phyloP scores from a whole-genome alignment of 1,284 basidiomycete genomes.

The Prillingera fragicola region DNA sequence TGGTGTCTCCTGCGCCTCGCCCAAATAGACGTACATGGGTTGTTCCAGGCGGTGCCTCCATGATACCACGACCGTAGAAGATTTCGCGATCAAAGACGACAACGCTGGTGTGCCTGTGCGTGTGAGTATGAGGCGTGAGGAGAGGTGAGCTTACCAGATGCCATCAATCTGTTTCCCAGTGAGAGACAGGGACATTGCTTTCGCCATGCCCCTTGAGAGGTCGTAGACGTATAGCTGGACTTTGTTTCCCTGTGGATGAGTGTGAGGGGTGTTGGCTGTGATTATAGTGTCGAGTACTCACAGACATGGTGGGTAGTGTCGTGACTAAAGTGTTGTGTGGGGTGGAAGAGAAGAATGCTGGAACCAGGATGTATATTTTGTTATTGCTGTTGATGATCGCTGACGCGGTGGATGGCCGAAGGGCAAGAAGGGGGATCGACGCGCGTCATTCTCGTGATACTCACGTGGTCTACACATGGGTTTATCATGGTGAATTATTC shows the following conservation, averaged over 20 bases:
- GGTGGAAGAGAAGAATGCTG: too few relatives aligned
- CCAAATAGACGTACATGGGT: constrained; percentile 56
- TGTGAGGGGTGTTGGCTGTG: background rate
- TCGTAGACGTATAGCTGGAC: constrained; percentile 86
- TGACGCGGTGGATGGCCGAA: too few relatives aligned
- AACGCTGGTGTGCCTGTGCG: constrained; percentile 63
- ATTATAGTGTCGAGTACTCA: background rate
- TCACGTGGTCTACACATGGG: too few relatives aligned
- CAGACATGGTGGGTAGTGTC: background rate
- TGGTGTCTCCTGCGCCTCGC: too few relatives aligned
- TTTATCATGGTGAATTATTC: too few relatives aligned
- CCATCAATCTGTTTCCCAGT: constrained; percentile 83
- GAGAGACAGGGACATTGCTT: constrained; percentile 65
- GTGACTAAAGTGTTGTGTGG: too few relatives aligned
- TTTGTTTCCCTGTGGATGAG: constrained; percentile 22
- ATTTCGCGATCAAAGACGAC: constrained; percentile 79
- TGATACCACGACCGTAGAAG: constrained; percentile 83
- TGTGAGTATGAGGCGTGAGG: constrained; percentile 1
- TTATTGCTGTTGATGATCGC: too few relatives aligned
- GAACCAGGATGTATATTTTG: too few relatives aligned
- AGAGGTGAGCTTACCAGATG: constrained; percentile 59
- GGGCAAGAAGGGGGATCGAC: too few relatives aligned
- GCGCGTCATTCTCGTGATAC: too few relatives aligned
- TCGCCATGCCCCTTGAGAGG: constrained; percentile 75
- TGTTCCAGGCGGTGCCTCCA: constrained; percentile 59